Evolutionary conservation across 2,329 filamentous ascomycete species (phyloP).

Genomic region (Penicillium sp.): DNA sequence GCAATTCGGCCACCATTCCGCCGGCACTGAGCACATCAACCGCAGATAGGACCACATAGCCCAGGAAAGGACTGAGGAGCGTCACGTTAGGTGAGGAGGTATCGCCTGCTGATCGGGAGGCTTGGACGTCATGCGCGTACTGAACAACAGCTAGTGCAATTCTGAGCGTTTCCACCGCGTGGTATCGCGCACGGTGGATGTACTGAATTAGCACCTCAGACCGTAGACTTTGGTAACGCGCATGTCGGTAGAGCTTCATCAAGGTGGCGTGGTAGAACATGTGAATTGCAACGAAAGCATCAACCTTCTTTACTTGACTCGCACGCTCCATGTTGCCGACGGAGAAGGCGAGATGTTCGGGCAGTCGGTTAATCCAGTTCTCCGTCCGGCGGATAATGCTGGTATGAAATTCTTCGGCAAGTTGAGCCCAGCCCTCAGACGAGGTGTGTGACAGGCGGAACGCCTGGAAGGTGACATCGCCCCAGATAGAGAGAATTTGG

Average conservation of each 20-base stretch:
- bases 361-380: conserved; percentile 61
- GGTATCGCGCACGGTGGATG: conserved; percentile 52
- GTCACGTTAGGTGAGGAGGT: conserved; percentile 31
- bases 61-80: conserved; percentile 62
- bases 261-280: conserved; percentile 65
- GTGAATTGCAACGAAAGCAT: conserved; percentile 65
- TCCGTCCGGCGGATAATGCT: conserved; percentile 55
- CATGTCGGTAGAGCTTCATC: conserved; percentile 67
- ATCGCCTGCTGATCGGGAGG: conserved; percentile 23
- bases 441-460: conserved; percentile 54
- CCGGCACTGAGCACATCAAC: conserved; percentile 67
- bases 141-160: conserved; percentile 36
- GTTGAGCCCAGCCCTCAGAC: conserved; percentile 44
- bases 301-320: conserved; percentile 55
- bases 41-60: conserved; percentile 63
- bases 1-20: conserved; percentile 55
- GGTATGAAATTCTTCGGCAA: conserved; percentile 56
- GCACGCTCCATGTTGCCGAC: conserved; percentile 60
- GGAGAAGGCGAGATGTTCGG: conserved; percentile 57
- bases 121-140: conserved; percentile 24
- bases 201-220: conserved; percentile 48
- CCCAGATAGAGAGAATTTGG: conserved; percentile 66
- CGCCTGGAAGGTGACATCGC: conserved; percentile 62
- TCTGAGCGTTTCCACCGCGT: conserved; percentile 56
- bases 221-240: conserved; percentile 47